phyloP scores from a whole-genome alignment of 352 stramenopile species.

The Peronospora destructor region DNA sequence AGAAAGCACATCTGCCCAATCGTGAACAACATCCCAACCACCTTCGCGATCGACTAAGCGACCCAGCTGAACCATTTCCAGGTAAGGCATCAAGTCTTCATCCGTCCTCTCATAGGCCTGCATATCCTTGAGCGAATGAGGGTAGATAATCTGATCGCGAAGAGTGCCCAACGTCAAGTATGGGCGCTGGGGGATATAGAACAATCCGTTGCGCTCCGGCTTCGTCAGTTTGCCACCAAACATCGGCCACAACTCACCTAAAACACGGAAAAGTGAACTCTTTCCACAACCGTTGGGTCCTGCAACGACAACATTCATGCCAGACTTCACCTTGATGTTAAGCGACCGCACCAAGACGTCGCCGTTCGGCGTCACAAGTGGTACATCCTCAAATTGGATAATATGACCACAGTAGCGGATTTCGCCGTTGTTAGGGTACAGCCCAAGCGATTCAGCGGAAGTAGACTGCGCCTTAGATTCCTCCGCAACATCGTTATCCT shows the following conservation, averaged over 20 bases:
- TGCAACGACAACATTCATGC: constrained; percentile 86
- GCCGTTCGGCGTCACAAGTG: constrained; percentile 82
- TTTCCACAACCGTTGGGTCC: constrained; percentile 85
- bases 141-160: constrained; percentile 88
- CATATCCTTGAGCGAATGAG: constrained; percentile 70
- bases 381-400: constrained; percentile 86
- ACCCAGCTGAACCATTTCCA: constrained; percentile 78
- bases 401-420: constrained; percentile 53
- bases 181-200: constrained; percentile 87
- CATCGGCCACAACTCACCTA: constrained; percentile 85
- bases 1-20: constrained; percentile 85
- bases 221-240: constrained; percentile 74
- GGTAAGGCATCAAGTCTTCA: constrained; percentile 53
- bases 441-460: constrained; percentile 40
- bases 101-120: constrained; percentile 41
- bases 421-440: constrained; percentile 58
- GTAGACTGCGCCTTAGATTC: constrained; percentile 20
- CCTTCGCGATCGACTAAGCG: constrained; percentile 70
- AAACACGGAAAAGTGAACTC: constrained; percentile 81
- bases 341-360: constrained; percentile 83
- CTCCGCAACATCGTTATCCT: constrained; percentile 27
- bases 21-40: constrained; percentile 71
- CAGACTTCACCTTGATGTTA: constrained; percentile 73
- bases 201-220: constrained; percentile 72
- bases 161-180: constrained; percentile 84